Conservation (phyloP, 1,284 basidiomycete genomes). For the Melampsora medusae region DNA sequence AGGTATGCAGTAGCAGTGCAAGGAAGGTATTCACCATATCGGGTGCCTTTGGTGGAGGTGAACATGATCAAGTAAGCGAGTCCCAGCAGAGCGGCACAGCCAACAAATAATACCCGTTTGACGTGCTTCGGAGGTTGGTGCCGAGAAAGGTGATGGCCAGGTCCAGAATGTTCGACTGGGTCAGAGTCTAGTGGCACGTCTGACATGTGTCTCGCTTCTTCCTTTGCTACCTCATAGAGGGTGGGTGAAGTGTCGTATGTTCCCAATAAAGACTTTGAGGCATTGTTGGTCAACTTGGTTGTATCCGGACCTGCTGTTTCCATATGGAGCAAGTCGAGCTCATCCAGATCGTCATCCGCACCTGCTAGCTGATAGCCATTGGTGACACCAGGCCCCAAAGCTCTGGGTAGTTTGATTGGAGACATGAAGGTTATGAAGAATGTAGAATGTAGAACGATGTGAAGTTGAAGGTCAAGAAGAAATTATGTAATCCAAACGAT, state of each 20-base stretch:
- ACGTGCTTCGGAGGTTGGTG: slow-evolving; percentile 25
- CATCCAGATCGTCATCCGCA: background rate
- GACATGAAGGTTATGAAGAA: too few species aligned
- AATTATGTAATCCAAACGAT: too few species aligned
- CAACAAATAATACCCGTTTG: slow-evolving; percentile 26
- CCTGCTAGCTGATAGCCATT: background rate
- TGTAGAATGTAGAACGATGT: too few species aligned
- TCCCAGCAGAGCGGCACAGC: slow-evolving; percentile 14
- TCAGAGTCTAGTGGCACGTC: background rate
- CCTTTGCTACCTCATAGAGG: slow-evolving; percentile 2
- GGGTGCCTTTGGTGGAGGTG: slow-evolving; percentile 38
- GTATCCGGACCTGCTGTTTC: background rate
- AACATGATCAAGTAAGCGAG: slow-evolving; percentile 43
- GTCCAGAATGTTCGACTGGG: background rate
- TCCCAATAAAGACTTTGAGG: background rate
- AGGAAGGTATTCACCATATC: slow-evolving; percentile 25
- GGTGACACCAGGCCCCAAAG: background rate
- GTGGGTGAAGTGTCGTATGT: background rate
- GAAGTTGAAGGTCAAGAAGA: too few species aligned
- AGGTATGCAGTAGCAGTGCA: background rate
- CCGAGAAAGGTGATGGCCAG: background rate
- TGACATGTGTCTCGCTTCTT: background rate
- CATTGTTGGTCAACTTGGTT: background rate
- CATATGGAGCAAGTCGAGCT: background rate
- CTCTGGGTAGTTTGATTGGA: too few species aligned